Base-by-base conservation (phyloP, 2,329 filamentous ascomycete genomes). In the Verticillium klebahnii region DNA sequence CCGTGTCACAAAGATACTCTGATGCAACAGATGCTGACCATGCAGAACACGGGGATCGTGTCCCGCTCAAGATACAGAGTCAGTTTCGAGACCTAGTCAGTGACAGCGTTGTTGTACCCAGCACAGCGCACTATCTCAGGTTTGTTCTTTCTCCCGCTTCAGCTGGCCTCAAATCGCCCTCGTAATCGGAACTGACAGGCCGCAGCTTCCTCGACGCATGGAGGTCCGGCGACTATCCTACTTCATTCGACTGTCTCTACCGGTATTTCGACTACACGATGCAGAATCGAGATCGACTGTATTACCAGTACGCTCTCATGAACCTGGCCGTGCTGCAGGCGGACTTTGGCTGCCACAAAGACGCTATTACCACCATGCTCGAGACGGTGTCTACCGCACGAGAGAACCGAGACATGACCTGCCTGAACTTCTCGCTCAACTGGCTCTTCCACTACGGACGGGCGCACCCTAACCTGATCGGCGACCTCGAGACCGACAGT, bases 241-340 rank as follows among this genome's bases (percentile, higher is more conserved):
- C 91, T 1, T 90, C 95, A 0, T 95, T 97, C 71, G 94, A 99
- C 70, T 89, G 89, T 67, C 82, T 99, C 23, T 93, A 98, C 73
- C 89, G 92, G 59, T 99, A 97, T 74, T 99, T 97, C 69, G 95
- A 99, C 74, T 97, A 97, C 74, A 95, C 93, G 1, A 93, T 96
- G 86, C 90, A 95, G 69, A 90, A 88, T 67, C 82, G 88, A 63
- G 91, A 96, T 69, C 88, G 91, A 29, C 85, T 90, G 5, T 93
- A 93, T 69, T 98, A 99, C 70, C 95, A 98, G 72, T 97, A 97
- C 72, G 95, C 95, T 0, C 79, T 98, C 15, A 88, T 99, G 71
- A 97, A 97, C 71, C 84, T 97, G 62, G 94, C 93, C 3, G 92
- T 97, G 37, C 83, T 98, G 5, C 94, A 99, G 71, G 92, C 93